A percentile compares a stretch with the other conserved stretches of the same genome.
Evolutionary conservation across 176 grass and related monocot species (phyloP).

Genomic region (Cenchrus purpureus): DNA sequence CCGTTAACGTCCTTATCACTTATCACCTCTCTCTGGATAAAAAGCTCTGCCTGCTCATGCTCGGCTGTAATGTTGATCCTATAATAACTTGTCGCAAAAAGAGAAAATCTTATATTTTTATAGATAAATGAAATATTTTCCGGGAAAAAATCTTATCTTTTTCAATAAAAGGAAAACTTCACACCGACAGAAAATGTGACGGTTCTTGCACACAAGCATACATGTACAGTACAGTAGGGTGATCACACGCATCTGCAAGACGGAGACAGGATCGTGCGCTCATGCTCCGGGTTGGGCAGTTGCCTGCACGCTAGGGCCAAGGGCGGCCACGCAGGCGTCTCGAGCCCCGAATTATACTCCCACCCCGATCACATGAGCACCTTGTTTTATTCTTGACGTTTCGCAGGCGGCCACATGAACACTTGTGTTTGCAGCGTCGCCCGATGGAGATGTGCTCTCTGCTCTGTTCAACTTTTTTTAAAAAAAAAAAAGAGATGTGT

Average conservation of each 20-base stretch:
- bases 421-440: not conserved
- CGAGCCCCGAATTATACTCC: not conserved
- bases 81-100: no score
- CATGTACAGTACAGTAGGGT: not conserved
- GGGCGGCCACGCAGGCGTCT: not conserved
- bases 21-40: not conserved
- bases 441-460: not conserved
- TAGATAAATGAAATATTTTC: no score
- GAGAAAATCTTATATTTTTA: no score
- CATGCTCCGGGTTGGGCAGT: not conserved
- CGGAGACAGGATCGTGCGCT: not conserved
- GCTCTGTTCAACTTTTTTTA: no score
- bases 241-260: not conserved
- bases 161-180: not conserved
- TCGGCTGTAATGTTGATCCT: not conserved
- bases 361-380: constrained; percentile 10
- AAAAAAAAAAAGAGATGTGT: not conserved
- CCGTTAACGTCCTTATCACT: not conserved
- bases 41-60: not conserved
- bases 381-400: not conserved
- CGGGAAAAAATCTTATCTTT: no score
- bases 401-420: not conserved
- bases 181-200: not conserved
- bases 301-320: not conserved
- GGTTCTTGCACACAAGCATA: not conserved